Conservation (phyloP, 345 rosid species). For the Clausena lansium region DNA sequence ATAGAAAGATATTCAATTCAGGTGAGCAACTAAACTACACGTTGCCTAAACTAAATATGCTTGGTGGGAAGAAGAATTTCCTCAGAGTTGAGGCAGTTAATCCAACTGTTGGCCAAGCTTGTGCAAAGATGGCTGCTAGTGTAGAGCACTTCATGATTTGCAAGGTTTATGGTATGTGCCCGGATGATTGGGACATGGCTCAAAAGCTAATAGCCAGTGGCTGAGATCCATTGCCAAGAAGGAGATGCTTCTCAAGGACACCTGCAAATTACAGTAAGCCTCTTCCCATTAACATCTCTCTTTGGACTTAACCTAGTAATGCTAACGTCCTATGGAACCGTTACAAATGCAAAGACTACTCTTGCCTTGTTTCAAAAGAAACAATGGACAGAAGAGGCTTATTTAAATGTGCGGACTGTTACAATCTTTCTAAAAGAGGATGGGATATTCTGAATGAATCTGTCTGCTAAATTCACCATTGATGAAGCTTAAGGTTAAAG, state of each 20-base stretch:
- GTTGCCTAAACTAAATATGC: conserved; percentile 40
- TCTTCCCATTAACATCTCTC: conserved; percentile 32
- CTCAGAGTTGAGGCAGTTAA: conserved; percentile 46
- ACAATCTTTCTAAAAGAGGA: conserved; percentile 40
- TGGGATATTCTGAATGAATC: conserved; percentile 41
- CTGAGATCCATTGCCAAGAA: conserved; percentile 56
- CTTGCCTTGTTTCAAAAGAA: conserved; percentile 45
- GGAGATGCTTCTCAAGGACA: conserved; percentile 50
- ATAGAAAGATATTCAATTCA: conserved; percentile 28
- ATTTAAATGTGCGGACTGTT: conserved; percentile 56
- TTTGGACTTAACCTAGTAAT: conserved; percentile 46
- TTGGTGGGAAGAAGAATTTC: conserved; percentile 39
- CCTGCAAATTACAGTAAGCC: conserved; percentile 37
- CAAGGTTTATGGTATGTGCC: conserved; percentile 38
- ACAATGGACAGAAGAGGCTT: conserved; percentile 38
- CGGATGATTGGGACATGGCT: conserved; percentile 47
- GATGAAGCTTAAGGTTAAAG: conserved; percentile 41
- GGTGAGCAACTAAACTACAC: conserved; percentile 44
- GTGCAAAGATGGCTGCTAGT: conserved; percentile 27
- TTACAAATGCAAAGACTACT: conserved; percentile 51
- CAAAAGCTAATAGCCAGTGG: conserved; percentile 48
- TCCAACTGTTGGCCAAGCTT: conserved; percentile 42
- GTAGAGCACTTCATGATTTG: conserved; percentile 46
- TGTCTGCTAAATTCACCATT: conserved; percentile 49
- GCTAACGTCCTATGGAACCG: conserved; percentile 45